Evolutionary conservation across 495 filamentous ascomycete genomes (phyloP).

Genomic region (Terfezia claveryi): DNA sequence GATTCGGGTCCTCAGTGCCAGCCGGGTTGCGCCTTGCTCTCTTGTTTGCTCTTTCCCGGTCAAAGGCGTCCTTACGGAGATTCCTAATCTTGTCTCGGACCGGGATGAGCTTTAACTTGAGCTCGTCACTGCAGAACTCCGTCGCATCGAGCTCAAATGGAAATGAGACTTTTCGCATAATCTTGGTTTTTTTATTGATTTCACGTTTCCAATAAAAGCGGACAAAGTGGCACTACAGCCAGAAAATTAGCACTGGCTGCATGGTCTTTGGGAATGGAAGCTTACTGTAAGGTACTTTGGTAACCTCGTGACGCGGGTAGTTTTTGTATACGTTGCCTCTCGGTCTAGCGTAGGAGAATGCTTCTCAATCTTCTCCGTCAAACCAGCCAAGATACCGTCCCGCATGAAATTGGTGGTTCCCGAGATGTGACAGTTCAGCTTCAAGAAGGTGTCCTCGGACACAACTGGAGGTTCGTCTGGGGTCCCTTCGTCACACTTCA

Average conservation of each 20-base stretch:
- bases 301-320: conserved; percentile 62
- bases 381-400: conserved; percentile 61
- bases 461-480: conserved; percentile 44
- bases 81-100: conserved; percentile 89
- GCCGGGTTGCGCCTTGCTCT: conserved; percentile 53
- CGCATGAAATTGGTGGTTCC: conserved; percentile 64
- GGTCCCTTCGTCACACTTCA: conserved; percentile 63
- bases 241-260: conserved; percentile 1
- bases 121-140: conserved; percentile 72
- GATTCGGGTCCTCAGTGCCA: not conserved
- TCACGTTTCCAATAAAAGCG: conserved; percentile 95
- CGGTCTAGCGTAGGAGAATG: conserved; percentile 42
- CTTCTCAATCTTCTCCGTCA: conserved; percentile 83
- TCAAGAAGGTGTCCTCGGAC: conserved; percentile 58
- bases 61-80: conserved; percentile 58
- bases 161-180: conserved; percentile 96
- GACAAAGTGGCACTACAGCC: conserved; percentile 33
- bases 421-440: conserved; percentile 87
- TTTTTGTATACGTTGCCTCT: conserved; percentile 70
- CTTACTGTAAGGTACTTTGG: conserved; percentile 64
- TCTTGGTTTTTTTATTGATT: conserved; percentile 94
- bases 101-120: conserved; percentile 62
- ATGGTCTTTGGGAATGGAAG: conserved; percentile 13
- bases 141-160: conserved; percentile 79
- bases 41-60: conserved; percentile 51